Evolutionary conservation across 2,329 filamentous ascomycete species (phyloP), one percentile per base, ranked within the genome.

Genomic region (Tolypocladium ovalisporum): DNA sequence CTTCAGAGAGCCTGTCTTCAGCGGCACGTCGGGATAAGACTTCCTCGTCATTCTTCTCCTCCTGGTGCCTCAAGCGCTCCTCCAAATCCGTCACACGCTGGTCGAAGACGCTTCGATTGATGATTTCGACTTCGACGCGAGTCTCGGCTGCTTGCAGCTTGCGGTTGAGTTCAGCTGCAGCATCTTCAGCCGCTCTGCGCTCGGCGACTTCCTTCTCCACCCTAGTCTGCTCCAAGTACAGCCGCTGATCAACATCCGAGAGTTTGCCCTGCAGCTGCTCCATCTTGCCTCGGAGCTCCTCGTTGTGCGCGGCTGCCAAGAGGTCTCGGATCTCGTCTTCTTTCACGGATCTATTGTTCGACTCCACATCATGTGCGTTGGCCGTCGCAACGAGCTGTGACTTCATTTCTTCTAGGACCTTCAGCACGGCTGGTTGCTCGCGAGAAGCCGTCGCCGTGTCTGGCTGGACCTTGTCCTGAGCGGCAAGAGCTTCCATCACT

Each of bases 1-100:
- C 79, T 66, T 92, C 87, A 6, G 85, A 81, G 17, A 90, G 75
- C 59, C 83, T 82, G 65, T 92, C 88, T 68, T 92, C 88, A 1
- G 86, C 85, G 37, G 83, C 78, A 56, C 87, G 81, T 58, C 88
- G 83, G 53, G 74, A 73, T 51, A 79, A 75, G 59, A 86, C 73
- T 64, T 92, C 87, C 55, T 82, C 73, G 61, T 90, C 86, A 1
- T 79, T 80, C 57, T 80, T 79, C 39, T 79, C 77, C 62, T 90
- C 85, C 39, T 87, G 82, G 12, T 80, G 72, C 59, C 80, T 80
- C 52, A 90, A 76, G 67, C 84, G 84, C 52, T 84, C 84, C 67
- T 91, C 88, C 1, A 92, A 77, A 51, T 89, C 86, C 40, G 80
- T 75, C 27, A 89, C 79, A 55, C 87, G 83, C 69, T 81, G 79